Base-by-base conservation (phyloP, 225 moss, liverwort and hornwort species). In the Pseudoscleropodium purum region DNA sequence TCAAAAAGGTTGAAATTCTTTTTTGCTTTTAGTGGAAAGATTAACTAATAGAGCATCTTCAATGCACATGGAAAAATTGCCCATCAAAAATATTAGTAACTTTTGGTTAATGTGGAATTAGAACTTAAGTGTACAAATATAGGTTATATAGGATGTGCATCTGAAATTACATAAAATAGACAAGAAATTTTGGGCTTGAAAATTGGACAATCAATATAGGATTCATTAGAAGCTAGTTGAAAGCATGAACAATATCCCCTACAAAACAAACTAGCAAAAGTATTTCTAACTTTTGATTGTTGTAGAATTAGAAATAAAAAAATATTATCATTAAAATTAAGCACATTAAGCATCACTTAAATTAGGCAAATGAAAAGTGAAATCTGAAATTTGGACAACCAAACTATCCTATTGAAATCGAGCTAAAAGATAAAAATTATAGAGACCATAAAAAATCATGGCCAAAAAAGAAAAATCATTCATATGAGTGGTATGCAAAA, bases 61-160 rank as follows among this genome's bases (percentile, higher is more conserved):
- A 45, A 45, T 45, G 6, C 27, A 16, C 17, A 73, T 29, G 29
- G 45, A 16, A 43, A 27, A 41, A 43, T 3, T 41, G 2, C 9
- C 16, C 45, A 29, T 29, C 17, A 29, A 43, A 41, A 72, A 3
- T 41, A 8, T 41, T 9, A 41, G 4, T 25, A 26, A 26, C 9
- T 72, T 25, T 73, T 72, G 9, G 39, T 7, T 70, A 39, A 41
- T 41, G 27, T 51, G 51, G 13, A 51, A 51, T 41, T 72, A 41
- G 14, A 25, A 70, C 8, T 25, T 14, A 15, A 72, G 5, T 0
- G 26, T 13, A n/a, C 5, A 73, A 41, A 29, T 73, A n/a, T n/a
- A n/a, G n/a, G n/a, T n/a, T n/a, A n/a, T n/a, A 43, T 7, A 5
- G 1, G 29, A 73, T 0, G 3, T 2, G 10, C 18, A 74, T 18